Base-by-base conservation (phyloP, 2,329 filamentous ascomycete genomes). In the Escovopsis sp. region DNA sequence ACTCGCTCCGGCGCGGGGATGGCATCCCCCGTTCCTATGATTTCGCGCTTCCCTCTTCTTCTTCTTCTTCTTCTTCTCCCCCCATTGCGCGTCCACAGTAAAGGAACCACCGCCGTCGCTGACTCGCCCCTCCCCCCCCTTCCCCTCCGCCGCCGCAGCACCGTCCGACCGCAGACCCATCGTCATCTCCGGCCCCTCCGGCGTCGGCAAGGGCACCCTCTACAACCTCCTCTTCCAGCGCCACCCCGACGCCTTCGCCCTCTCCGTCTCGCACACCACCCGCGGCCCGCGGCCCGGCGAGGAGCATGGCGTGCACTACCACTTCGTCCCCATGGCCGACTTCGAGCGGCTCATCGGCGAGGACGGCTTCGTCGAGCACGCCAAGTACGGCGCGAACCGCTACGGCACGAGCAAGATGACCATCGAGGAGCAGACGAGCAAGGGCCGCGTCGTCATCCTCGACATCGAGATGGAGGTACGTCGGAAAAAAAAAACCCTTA, bases 401-500 rank as follows among this genome's bases (percentile, higher is more conserved):
- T 95, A 95, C 64, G 88, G 88, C 43, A 94, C 87, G 5, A 84
- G 77, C 57, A 79, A 85, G 55, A 70, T 72, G 61, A 85, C 85
- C 25, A 85, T 94, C 48, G 73, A 80, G 60, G 76, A 84, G 54
- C 79, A 88, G 58, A 73, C 73, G 2, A 72, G 75, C 46, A 76
- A 79, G 63, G 81, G 79, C 14, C 72, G 71, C 54, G 76, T 87
- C 35, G 89, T 88, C 47, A 78, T 95, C 38, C 67, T 95, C 51
- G 89, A 96, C 60, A 96, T 95, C 57, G 89, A 95, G 71, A 94
- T 95, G 85, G 87, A 94, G 75, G 79, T 81, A 58, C 30, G 65
- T n/a, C n/a, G n/a, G n/a, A n/a, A n/a, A n/a, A n/a, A n/a, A n/a
- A n/a, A n/a, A n/a, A n/a, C n/a, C n/a, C n/a, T n/a, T n/a, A n/a